Percentiles rank a stretch among this genome's conserved stretches.
These are phyloP conservation scores for Ophiognomonia clavigignenti-juglandacearum DNA, from an alignment of 2,329 filamentous ascomycete species.

Conservation along the genomic window DNA sequence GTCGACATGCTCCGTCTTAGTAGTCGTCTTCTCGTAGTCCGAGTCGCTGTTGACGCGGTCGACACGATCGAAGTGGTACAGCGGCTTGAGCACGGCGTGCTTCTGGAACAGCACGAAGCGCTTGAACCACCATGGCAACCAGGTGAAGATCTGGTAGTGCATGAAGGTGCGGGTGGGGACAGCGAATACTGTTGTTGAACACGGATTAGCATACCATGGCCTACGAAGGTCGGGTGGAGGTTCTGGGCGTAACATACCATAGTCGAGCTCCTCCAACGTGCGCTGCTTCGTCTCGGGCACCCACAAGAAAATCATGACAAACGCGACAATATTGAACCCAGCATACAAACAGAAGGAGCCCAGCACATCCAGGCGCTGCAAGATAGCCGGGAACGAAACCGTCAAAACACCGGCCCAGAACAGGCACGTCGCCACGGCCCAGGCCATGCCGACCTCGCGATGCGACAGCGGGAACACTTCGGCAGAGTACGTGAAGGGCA, in stretches of 20 bases:
- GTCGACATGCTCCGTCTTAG: neutral
- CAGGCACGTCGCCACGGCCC: constrained; percentile 62
- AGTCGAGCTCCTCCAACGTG: constrained; percentile 51
- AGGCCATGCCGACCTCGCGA: constrained; percentile 67
- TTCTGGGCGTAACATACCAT: constrained; percentile 20
- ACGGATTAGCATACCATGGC: no score
- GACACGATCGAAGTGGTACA: constrained; percentile 34
- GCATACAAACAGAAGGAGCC: constrained; percentile 50
- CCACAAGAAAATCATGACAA: constrained; percentile 52
- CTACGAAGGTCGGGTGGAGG: neutral
- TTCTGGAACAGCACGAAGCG: constrained; percentile 49
- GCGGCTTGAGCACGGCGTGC: constrained; percentile 33
- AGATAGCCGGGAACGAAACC: constrained; percentile 59
- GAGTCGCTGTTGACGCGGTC: neutral
- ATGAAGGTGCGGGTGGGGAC: constrained; percentile 55
- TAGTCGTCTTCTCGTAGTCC: constrained; percentile 1
- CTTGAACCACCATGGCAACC: constrained; percentile 56
- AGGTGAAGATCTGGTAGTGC: constrained; percentile 50
- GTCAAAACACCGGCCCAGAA: constrained; percentile 54
- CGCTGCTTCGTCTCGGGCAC: constrained; percentile 54
- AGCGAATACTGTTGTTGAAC: constrained; percentile 50
- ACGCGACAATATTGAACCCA: constrained; percentile 49
- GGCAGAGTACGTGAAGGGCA: constrained; percentile 65
- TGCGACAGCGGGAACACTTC: constrained; percentile 69
- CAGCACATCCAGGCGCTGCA: constrained; percentile 35